Evolutionary conservation across 208 protist genomes (phyloP).

Genomic region (Naegleria gruberi): DNA sequence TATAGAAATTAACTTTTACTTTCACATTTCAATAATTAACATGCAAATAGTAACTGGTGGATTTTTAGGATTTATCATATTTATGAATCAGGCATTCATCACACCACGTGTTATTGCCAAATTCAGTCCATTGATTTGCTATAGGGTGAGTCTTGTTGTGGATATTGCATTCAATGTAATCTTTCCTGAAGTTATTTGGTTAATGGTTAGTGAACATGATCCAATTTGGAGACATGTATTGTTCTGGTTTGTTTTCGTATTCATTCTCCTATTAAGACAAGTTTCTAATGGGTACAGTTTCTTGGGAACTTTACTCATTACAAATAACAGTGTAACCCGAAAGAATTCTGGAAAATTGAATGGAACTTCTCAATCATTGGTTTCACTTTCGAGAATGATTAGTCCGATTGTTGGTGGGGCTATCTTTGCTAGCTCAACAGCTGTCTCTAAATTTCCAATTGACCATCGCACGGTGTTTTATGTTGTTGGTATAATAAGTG

Average conservation of each 20-base stretch:
- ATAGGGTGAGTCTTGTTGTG: no score
- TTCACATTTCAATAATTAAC: no score
- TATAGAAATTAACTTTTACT: no score
- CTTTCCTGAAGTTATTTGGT: no score
- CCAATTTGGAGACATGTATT: no score
- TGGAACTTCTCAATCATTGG: neutral
- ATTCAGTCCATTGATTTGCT: no score
- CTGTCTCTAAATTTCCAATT: neutral
- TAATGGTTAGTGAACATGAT: no score
- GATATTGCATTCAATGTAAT: no score
- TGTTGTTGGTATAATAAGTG: neutral
- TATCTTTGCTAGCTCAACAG: neutral
- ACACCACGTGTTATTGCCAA: neutral
- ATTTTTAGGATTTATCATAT: neutral
- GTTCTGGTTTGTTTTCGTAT: no score
- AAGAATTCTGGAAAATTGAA: neutral
- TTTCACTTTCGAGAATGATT: neutral
- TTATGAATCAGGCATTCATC: neutral
- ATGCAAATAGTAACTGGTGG: neutral
- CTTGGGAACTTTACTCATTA: no score
- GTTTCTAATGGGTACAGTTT: no score
- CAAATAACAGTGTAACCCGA: neutral
- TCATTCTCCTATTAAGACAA: no score
- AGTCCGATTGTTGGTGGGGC: neutral
- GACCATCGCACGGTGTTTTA: neutral